A percentile compares a stretch with the other conserved stretches of the same genome.
Conservation (phyloP, 164 flowering plant genomes). For the Houttuynia cordata region DNA sequence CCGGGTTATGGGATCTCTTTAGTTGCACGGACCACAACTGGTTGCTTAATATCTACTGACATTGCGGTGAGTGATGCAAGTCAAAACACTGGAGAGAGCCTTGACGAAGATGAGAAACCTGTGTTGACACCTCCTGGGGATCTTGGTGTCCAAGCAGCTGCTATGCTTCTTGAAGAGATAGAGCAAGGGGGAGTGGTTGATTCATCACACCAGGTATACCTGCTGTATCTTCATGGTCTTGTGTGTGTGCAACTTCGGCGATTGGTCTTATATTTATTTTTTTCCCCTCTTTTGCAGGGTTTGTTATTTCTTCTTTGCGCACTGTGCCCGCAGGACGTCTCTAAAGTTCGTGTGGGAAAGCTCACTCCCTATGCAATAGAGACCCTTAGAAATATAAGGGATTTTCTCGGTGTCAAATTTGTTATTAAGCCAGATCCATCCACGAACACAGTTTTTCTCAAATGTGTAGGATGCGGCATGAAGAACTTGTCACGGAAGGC, state of each 20-base stretch:
- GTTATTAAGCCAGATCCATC: constrained; percentile 63
- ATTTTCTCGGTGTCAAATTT: constrained; percentile 68
- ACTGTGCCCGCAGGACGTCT: constrained; percentile 71
- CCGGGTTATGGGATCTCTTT: too few species aligned
- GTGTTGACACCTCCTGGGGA: constrained; percentile 57
- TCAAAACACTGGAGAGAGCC: constrained; percentile 26
- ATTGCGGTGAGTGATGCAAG: constrained; percentile 30
- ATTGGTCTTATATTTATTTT: neutral
- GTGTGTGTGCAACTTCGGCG: neutral
- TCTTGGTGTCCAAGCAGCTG: constrained; percentile 66
- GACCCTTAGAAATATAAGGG: constrained; percentile 62
- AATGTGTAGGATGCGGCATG: constrained; percentile 67
- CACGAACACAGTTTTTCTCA: constrained; percentile 59
- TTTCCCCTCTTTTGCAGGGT: constrained; percentile 35
- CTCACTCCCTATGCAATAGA: constrained; percentile 77
- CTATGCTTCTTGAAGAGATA: constrained; percentile 62
- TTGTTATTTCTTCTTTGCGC: constrained; percentile 83
- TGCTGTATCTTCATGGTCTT: neutral
- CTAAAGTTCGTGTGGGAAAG: constrained; percentile 83
- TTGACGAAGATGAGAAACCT: constrained; percentile 40
- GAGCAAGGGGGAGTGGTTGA: constrained; percentile 92
- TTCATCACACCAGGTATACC: constrained; percentile 79
- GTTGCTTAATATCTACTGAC: too few species aligned
- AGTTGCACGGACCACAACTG: too few species aligned
- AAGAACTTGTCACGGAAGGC: constrained; percentile 66